These are phyloP conservation scores for Tricholoma furcatifolium DNA, from an alignment of 768 basidiomycete genomes.

Conservation along the genomic window DNA sequence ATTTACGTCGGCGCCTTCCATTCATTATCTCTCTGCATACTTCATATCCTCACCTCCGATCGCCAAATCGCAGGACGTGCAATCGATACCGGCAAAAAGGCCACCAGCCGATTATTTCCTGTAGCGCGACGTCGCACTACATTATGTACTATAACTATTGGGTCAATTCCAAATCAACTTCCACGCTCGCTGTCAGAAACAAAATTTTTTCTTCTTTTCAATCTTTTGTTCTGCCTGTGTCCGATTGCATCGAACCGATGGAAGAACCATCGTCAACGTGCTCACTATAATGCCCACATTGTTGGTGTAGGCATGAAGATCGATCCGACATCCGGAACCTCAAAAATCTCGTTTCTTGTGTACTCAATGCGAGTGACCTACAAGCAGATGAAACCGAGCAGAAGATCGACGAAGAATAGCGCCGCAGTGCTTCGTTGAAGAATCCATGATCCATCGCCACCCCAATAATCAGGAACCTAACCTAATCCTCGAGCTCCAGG, in stretches of 20 bases:
- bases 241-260: slow-evolving; percentile 1
- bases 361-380: too few species aligned
- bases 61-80: slow-evolving; percentile 59
- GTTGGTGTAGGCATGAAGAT: not conserved
- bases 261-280: not conserved
- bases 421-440: too few species aligned
- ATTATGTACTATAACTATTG: slow-evolving; percentile 5
- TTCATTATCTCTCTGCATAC: not conserved
- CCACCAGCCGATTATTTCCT: slow-evolving; percentile 89
- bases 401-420: too few species aligned
- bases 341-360: too few species aligned
- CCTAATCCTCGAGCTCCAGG: too few species aligned
- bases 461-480: too few species aligned
- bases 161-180: not conserved
- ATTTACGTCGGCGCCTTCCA: slow-evolving; percentile 2
- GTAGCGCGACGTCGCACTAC: slow-evolving; percentile 26
- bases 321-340: slow-evolving; percentile 1
- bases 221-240: not conserved
- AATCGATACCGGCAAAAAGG: slow-evolving; percentile 78
- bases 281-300: too few species aligned
- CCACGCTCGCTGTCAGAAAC: slow-evolving; percentile 1
- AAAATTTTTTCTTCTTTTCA: not conserved
- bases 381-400: too few species aligned
- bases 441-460: too few species aligned
- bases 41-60: not conserved